phyloP scores from a whole-genome alignment of 2,329 filamentous ascomycete species.

The Sporothrix variecibatus region DNA sequence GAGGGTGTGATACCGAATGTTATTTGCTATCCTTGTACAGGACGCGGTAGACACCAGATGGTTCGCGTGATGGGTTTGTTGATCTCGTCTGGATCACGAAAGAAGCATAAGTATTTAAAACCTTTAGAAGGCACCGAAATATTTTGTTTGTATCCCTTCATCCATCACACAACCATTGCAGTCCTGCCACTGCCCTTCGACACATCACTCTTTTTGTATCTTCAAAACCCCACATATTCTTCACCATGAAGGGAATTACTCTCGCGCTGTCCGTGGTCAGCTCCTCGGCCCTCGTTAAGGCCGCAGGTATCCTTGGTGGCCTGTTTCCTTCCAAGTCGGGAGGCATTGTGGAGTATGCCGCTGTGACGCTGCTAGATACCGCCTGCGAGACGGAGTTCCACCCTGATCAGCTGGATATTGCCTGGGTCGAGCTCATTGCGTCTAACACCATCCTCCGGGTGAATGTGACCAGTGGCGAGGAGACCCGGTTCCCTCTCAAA shows the following conservation, averaged over 20 bases:
- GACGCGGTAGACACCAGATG: neutral
- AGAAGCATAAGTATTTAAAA: neutral
- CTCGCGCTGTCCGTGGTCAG: neutral
- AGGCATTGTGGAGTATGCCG: neutral
- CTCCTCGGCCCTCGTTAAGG: neutral
- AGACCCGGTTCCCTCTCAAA: neutral
- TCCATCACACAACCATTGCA: no score
- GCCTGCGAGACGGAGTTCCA: neutral
- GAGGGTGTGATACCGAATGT: neutral
- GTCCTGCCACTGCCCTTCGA: no score
- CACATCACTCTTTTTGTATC: neutral
- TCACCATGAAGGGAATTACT: neutral
- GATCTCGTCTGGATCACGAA: no score
- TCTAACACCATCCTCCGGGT: neutral
- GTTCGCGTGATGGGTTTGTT: no score
- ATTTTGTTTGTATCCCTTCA: no score
- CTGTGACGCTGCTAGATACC: neutral
- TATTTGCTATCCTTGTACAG: neutral
- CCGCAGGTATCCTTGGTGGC: neutral
- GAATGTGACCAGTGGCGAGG: neutral
- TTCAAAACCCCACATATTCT: neutral
- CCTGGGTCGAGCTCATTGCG: neutral
- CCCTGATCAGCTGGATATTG: neutral
- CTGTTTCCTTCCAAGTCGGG: neutral
- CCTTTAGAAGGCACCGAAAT: no score